Evolutionary conservation across 2,329 filamentous ascomycete species (phyloP).

Genomic region (Harringtonia lauricola): DNA sequence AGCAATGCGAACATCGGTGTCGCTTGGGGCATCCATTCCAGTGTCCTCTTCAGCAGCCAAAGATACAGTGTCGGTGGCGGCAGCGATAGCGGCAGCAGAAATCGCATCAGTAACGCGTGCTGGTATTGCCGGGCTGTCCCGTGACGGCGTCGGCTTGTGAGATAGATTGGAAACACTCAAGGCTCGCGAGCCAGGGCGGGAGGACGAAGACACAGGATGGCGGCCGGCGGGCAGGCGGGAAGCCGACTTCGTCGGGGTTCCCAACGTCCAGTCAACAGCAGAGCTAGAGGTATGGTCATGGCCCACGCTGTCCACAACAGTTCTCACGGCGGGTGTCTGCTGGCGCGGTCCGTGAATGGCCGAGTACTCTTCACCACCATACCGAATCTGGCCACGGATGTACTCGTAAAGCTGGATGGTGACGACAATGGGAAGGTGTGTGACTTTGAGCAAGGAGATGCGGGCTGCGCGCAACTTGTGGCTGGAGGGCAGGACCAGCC

Average conservation of each 20-base stretch:
- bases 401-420: conserved; percentile 58
- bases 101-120: background rate
- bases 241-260: conserved; percentile 5
- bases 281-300: background rate
- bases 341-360: conserved; percentile 35
- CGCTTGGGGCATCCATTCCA: conserved; percentile 11
- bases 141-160: background rate
- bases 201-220: conserved; percentile 3
- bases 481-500: conserved; percentile 55
- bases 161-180: conserved; percentile 7
- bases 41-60: conserved; percentile 9
- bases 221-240: conserved; percentile 3
- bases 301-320: background rate
- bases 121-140: background rate
- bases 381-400: conserved; percentile 25
- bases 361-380: conserved; percentile 29
- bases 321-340: background rate
- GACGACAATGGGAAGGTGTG: conserved; percentile 58
- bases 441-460: conserved; percentile 51
- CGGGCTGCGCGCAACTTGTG: conserved; percentile 49
- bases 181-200: conserved; percentile 1
- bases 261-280: background rate
- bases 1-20: conserved; percentile 31
- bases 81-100: background rate
- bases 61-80: background rate